Evolutionary conservation across 305 asterid species (phyloP), one percentile per base, ranked within the genome.

Genomic region (Plantago lanceolata): DNA sequence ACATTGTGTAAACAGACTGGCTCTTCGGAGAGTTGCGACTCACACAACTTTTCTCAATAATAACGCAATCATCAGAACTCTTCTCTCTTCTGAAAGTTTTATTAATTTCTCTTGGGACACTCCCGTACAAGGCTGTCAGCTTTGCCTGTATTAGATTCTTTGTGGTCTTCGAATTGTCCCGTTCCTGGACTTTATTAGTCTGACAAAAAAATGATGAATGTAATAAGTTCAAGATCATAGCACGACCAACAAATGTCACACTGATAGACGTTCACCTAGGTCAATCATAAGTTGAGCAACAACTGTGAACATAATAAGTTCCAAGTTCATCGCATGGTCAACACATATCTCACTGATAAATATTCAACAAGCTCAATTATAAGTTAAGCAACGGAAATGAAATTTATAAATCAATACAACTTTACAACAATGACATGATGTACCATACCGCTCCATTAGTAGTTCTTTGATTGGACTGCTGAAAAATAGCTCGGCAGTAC

Each of bases 111-210:
- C 71, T 76, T 63, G 85, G 64, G 64, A 72, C 76, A 69, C 75
- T 81, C 59, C 88, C 81, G 54, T 79, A 83, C 68, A 78, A 67
- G 78, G 87, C 82, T 50, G 87, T 79, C 69, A 86, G 68, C 71
- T 84, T 89, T 60, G 84, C 72, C 78, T 84, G 94, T 26, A 75
- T 65, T 57, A 82, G 78, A 70, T 67, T 66, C 75, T 79, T 92
- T 18, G 83, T 64, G 61, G 74, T 58, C 71, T 68, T 69, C 64
- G 60, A 54, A 67, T 67, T 71, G 16, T 78, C 86, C 64, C 47
- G 74, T 76, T 67, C 77, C 15, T 78, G 84, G 70, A 59, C 73
- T 72, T 76, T 77, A 71, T 70, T 77, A 63, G 66, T 69, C 97
- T 90, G 84, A 63, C 44, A 75, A 58, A 70, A 49, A 65, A 47